Evolutionary conservation across 768 basidiomycete species (phyloP), one percentile per base, ranked within the genome.

Genomic region (Gymnopilus dilepis): DNA sequence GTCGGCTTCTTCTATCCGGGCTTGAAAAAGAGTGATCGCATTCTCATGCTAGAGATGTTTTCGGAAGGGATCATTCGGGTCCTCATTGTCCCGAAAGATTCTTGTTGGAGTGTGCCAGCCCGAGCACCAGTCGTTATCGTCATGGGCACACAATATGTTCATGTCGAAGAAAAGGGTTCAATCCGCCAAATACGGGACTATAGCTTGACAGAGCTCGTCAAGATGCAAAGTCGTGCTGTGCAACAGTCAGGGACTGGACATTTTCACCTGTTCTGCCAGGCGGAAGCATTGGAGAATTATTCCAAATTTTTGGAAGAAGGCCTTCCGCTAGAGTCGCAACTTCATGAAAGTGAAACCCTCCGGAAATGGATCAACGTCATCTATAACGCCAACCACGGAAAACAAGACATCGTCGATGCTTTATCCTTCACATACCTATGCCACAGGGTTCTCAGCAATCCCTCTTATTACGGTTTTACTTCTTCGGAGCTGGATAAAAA

Each of bases 171-270:
- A 37, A 79, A 77, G 56, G 80, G 77, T 13, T 70, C 78, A 8
- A 86, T 89, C 61, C 86, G 91, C 22, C 88, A 90, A 67, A 71
- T 97, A 52, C 82, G 82, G 43, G 94, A 95, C 71, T 99, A 99
- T 73, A 78, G 79, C 0, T 77, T 97, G 37, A 80, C 85, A 19
- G 95, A 99, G 67, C 75, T 99, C 34, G 87, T 92, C 53, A 88
- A 86, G 59, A 99, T 99, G 96, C 96, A 99, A 74, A 86, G 92
- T 57, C 85, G 87, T 31, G 95, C 95, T 3, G 84, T 94, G 12
- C 84, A 83, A 57, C 86, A 88, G 64, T 76, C 80, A 1, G 80
- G 79, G 9, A 65, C 77, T 0, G 91, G 93, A 0, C 82, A 82
- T 59, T 95, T 97, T 77, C 81, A 90, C 69, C 76, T 99, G 47